Base-by-base conservation (phyloP, 1,284 basidiomycete genomes). In the Pyrrhoderma lamaoense region DNA sequence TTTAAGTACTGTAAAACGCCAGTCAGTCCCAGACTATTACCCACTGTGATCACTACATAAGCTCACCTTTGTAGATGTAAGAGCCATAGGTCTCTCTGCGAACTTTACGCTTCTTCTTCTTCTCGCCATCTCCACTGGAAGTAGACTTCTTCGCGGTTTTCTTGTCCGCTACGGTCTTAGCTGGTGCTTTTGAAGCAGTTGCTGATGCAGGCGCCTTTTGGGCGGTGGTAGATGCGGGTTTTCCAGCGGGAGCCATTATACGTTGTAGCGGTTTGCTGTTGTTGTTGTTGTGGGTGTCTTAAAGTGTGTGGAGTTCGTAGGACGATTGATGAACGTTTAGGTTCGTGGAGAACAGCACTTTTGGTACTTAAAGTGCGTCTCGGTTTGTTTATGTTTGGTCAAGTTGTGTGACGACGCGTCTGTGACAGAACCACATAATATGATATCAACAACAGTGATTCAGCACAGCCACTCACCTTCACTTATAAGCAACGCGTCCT, bases 1-100 rank as follows among this genome's bases (percentile, higher is more conserved):
- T 71, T 85, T 92, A 57, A 92, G 74, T 57, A 91, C 88, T 89
- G 55, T 27, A 27, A 40, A 48, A 18, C 39, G 42, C 50, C 49
- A 52, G 13, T 31, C 35, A 52, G 40, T 21, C 13, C 5, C 22
- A n/a, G n/a, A 42, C 5, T 5, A 18, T 22, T 18, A 22, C 16
- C 16, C 35, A 37, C 35, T 37, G 9, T 37, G 16, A 11, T 40
- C 38, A n/a, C 38, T 5, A 51, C 42, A 38, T 51, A 21, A 42
- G 67, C 77, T 54, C 56, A 86, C 87, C 86, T 70, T 93, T 93
- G 80, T 93, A 93, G 69, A 94, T 93, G 75, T 94, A 94, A 3
- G 91, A 92, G 49, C 87, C 88, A 76, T 93, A 93, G 14, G 90
- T 92, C 74, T 93, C 90, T 80, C 88, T 90, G 68, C 87, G 76